These are phyloP conservation scores for Brassica juncea DNA, from an alignment of 345 rosid genomes.

Conservation along the genomic window DNA sequence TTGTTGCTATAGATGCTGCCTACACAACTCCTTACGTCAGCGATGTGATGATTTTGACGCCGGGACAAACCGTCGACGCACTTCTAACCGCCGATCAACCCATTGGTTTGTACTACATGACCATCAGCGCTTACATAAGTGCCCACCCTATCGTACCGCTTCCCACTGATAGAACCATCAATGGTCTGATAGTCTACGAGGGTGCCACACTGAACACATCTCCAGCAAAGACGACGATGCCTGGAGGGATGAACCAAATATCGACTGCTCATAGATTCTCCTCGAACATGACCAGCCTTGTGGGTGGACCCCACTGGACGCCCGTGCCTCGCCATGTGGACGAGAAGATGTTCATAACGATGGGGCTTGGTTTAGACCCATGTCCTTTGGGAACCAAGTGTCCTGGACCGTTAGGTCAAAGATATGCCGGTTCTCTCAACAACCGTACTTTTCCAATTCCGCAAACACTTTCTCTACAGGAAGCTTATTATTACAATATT, in stretches of 20 bases:
- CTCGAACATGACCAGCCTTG: constrained; percentile 48
- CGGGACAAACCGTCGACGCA: constrained; percentile 71
- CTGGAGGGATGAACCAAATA: constrained; percentile 44
- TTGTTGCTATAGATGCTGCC: constrained; percentile 67
- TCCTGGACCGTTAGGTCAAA: constrained; percentile 16
- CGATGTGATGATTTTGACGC: constrained; percentile 57
- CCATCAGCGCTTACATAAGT: constrained; percentile 54
- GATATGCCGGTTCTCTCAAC: constrained; percentile 66
- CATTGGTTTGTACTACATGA: constrained; percentile 65
- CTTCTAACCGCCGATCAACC: constrained; percentile 60
- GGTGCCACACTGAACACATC: constrained; percentile 31
- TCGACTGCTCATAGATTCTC: constrained; percentile 62
- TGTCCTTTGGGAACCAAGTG: constrained; percentile 56
- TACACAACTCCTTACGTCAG: constrained; percentile 64
- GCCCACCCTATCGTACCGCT: constrained; percentile 5
- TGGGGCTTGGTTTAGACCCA: constrained; percentile 46
- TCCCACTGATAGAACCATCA: constrained; percentile 39
- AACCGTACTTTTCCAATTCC: constrained; percentile 60
- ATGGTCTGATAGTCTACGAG: constrained; percentile 48
- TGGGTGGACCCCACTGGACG: constrained; percentile 56
- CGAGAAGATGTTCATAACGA: constrained; percentile 64
- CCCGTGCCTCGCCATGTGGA: constrained; percentile 72
- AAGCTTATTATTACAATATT: constrained; percentile 56
- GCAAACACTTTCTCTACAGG: constrained; percentile 44
- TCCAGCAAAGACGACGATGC: constrained; percentile 53